Evolutionary conservation across 371 early-diverging fungal genomes (phyloP).

Genomic region (Mucor lusitanicus): DNA sequence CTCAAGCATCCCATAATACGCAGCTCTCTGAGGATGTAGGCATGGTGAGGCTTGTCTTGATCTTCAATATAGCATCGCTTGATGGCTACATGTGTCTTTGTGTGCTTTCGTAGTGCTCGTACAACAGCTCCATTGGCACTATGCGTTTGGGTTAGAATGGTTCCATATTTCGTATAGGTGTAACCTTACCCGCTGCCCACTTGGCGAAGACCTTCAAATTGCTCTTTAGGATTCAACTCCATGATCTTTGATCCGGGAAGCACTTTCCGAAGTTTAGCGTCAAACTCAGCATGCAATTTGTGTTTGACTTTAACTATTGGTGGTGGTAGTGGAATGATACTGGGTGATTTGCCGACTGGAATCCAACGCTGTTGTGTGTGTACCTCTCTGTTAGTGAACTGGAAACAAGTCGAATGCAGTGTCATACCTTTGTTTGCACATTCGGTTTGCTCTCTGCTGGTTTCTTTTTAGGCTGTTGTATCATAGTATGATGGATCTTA

Average conservation of each 20-base stretch:
- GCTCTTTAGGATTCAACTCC: slow-evolving; percentile 40
- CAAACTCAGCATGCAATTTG: slow-evolving; percentile 46
- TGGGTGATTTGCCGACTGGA: slow-evolving; percentile 41
- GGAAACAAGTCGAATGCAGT: neutral
- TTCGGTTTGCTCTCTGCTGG: slow-evolving; percentile 6
- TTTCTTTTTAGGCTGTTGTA: slow-evolving; percentile 10
- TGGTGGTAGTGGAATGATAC: slow-evolving; percentile 44
- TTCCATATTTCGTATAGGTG: neutral
- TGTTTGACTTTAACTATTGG: slow-evolving; percentile 28
- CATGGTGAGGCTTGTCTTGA: slow-evolving; percentile 45
- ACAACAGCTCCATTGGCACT: slow-evolving; percentile 29
- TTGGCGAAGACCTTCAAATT: slow-evolving; percentile 39
- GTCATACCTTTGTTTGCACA: slow-evolving; percentile 19
- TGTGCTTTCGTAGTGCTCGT: slow-evolving; percentile 14
- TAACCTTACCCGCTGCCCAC: slow-evolving; percentile 51
- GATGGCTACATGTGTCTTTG: slow-evolving; percentile 45
- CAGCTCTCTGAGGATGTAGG: slow-evolving; percentile 47
- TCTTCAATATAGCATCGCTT: slow-evolving; percentile 56
- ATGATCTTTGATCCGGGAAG: slow-evolving; percentile 46
- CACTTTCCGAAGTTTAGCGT: slow-evolving; percentile 48
- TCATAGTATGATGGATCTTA: slow-evolving; percentile 6
- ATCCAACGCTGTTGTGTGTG: slow-evolving; percentile 42
- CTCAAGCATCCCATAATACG: slow-evolving; percentile 50
- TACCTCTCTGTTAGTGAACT: neutral
- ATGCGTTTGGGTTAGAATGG: neutral